Evolutionary conservation across 2,329 filamentous ascomycete genomes (phyloP).

Genomic region (Dissoconium aciculare): DNA sequence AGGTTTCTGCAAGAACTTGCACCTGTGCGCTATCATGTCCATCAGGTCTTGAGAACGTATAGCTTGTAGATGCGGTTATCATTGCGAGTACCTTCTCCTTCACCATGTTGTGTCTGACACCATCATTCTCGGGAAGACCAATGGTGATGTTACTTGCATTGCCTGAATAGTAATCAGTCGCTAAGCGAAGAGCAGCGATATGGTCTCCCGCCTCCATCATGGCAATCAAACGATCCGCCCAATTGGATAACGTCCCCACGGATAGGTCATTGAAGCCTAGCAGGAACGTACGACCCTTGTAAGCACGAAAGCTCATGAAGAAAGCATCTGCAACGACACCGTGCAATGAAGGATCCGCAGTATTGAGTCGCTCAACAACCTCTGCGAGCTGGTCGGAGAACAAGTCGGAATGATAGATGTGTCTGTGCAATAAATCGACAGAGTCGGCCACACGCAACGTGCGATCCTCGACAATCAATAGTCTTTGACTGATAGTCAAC

Average conservation of each 20-base stretch:
- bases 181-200: slow-evolving; percentile 76
- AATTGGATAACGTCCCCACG: slow-evolving; percentile 85
- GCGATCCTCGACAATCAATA: slow-evolving; percentile 83
- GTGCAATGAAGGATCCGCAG: slow-evolving; percentile 78
- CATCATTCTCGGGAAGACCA: slow-evolving; percentile 73
- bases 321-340: slow-evolving; percentile 94
- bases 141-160: slow-evolving; percentile 89
- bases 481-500: slow-evolving; percentile 81
- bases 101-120: slow-evolving; percentile 63
- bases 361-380: slow-evolving; percentile 76
- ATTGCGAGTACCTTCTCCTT: slow-evolving; percentile 83
- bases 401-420: slow-evolving; percentile 80
- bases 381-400: slow-evolving; percentile 77
- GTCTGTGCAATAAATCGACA: slow-evolving; percentile 79
- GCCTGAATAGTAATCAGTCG: slow-evolving; percentile 82
- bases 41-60: slow-evolving; percentile 57
- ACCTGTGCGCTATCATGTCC: slow-evolving; percentile 43
- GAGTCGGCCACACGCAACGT: slow-evolving; percentile 84
- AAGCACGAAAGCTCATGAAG: slow-evolving; percentile 91
- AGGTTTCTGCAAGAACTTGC: slow-evolving; percentile 64
- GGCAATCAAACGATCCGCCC: slow-evolving; percentile 84
- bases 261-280: slow-evolving; percentile 88
- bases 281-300: slow-evolving; percentile 85
- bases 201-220: slow-evolving; percentile 97
- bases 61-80: slow-evolving; percentile 79